Conservation (phyloP, 2,329 filamentous ascomycete species). For the Rhytidhysteron rufulum region DNA sequence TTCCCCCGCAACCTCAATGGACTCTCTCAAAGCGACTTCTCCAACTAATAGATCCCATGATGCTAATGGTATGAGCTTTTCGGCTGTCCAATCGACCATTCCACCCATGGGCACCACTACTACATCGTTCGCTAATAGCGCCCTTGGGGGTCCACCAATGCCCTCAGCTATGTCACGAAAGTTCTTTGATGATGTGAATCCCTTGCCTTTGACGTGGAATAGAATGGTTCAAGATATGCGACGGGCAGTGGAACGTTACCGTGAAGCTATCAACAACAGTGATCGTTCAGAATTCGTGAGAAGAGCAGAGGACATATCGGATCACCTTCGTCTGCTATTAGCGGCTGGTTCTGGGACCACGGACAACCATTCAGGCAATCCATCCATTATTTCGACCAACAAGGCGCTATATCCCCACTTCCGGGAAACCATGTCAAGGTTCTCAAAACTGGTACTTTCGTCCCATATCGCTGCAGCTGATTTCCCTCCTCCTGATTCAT, state of each 20-base stretch:
- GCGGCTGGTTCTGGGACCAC: conserved; percentile 95
- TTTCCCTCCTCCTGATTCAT: conserved; percentile 89
- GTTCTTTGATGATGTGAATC: conserved; percentile 86
- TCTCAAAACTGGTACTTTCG: conserved; percentile 97
- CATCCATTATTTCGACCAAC: conserved; percentile 98
- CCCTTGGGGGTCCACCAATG: conserved; percentile 39
- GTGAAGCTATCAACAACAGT: conserved; percentile 79
- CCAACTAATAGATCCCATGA: conserved; percentile 52
- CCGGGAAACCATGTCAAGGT: conserved; percentile 98
- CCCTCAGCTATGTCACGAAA: conserved; percentile 64
- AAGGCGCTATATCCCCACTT: conserved; percentile 97
- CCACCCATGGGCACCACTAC: conserved; percentile 50
- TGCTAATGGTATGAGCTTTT: conserved; percentile 41
- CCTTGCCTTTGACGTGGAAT: conserved; percentile 81
- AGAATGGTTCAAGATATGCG: conserved; percentile 90
- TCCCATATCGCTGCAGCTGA: conserved; percentile 96
- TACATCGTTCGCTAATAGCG: conserved; percentile 53
- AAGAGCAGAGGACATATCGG: conserved; percentile 95
- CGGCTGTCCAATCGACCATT: conserved; percentile 40
- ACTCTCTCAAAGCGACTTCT: conserved; percentile 73
- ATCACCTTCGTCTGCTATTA: conserved; percentile 88
- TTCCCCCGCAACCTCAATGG: conserved; percentile 86
- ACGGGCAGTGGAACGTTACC: conserved; percentile 81
- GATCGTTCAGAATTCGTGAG: conserved; percentile 88
- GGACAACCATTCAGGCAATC: conserved; percentile 97